Base-by-base conservation (phyloP, 2,329 filamentous ascomycete genomes). In the Alternaria sp. region DNA sequence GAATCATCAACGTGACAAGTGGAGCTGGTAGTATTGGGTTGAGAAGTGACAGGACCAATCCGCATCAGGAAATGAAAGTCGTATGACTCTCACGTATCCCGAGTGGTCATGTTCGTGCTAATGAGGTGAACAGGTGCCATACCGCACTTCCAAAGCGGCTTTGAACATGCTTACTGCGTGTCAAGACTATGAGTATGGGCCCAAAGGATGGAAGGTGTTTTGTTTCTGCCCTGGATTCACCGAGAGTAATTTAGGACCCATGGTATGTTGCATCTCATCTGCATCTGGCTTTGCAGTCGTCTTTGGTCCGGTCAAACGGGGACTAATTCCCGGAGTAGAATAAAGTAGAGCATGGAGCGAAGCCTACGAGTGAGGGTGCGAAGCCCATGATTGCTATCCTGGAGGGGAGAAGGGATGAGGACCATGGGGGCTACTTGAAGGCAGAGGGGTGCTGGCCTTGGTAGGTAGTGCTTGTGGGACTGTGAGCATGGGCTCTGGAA, bases 141-240 rank as follows among this genome's bases (percentile, higher is more conserved):
- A 80, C 48, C 68, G 74, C 4, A 62, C 69, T 3, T 73, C 67
- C 46, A 80, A 80, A 57, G 68, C 78, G 2, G 78, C 77, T 4
- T 53, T 78, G 56, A 77, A 76, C 32, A 79, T 80, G 76, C 51
- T 79, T n/a, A 74, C 70, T 1, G 74, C 72, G 11, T 71, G 66
- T 28, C 72, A 77, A 47, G 56, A 39, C 2, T 67, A 69, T 3
- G 69, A 76, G 57, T 75, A 69, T 51, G 70, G 67, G 30, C 63
- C 53, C 0, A 24, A 56, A 12, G 75, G 74, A 0, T 68, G 75
- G 60, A 79, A 76, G 54, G 70, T 78, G 3, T 78, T 79, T 57
- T 63, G 67, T 1, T 79, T 68, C 54, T 72, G 71, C 53, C 78
- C 78, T 0, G 77, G 76, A 1, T 79, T 76, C 39, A 78, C 73